phyloP scores from a whole-genome alignment of 1,284 basidiomycete species.

The Puccinia hordei region DNA sequence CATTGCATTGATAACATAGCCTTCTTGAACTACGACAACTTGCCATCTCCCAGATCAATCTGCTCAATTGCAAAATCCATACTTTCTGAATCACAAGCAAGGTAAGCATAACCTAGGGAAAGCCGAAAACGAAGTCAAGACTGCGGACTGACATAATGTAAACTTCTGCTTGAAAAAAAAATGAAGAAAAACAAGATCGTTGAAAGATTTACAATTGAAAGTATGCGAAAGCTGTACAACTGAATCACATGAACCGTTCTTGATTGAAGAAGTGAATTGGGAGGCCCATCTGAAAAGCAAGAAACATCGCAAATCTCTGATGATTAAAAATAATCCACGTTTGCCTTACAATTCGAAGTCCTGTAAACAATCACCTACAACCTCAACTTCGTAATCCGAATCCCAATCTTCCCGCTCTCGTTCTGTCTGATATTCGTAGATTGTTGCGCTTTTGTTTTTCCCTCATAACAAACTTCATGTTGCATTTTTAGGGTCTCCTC shows the following conservation, averaged over 20 bases:
- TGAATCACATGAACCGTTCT: slow-evolving; percentile 12
- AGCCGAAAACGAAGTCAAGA: background rate
- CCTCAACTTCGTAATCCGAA: background rate
- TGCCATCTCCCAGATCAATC: slow-evolving; percentile 26
- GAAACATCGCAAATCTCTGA: slow-evolving; percentile 21
- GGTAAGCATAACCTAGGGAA: background rate
- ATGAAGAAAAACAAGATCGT: background rate
- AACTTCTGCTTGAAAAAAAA: background rate
- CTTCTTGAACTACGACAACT: slow-evolving; percentile 4
- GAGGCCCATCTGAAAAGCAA: slow-evolving; percentile 38
- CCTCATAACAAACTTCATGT: too few relatives aligned
- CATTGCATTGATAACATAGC: slow-evolving; percentile 20
- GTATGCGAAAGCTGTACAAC: slow-evolving; percentile 26
- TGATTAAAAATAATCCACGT: background rate
- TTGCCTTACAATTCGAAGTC: background rate
- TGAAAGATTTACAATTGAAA: slow-evolving; percentile 24
- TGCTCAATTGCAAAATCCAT: slow-evolving; percentile 6
- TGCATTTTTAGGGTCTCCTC: too few relatives aligned
- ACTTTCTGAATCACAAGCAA: slow-evolving; percentile 13
- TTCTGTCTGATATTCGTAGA: too few relatives aligned
- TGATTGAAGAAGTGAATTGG: slow-evolving; percentile 39
- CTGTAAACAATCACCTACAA: background rate
- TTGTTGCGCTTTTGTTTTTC: too few relatives aligned
- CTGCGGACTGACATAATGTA: background rate
- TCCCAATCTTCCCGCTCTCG: too few relatives aligned